A percentile compares a stretch with the other conserved stretches of the same genome.
Conservation (phyloP, 768 basidiomycete species). For the Lactifluus rugatus region DNA sequence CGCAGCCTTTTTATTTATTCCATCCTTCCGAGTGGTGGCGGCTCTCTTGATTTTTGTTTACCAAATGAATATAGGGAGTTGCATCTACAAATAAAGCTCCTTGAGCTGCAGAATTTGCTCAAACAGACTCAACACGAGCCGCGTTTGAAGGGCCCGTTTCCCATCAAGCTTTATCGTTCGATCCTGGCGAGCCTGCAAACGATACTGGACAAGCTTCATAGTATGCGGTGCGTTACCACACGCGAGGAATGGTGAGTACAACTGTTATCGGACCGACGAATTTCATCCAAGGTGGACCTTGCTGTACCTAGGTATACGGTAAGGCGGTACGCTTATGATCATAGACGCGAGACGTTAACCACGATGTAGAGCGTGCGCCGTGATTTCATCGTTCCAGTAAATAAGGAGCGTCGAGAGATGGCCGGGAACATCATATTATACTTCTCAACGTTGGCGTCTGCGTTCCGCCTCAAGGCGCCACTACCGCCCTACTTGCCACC, state of each 20-base stretch:
- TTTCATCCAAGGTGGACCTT: neutral
- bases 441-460: slow-evolving; percentile 70
- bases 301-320: slow-evolving; percentile 54
- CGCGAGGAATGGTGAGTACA: slow-evolving; percentile 77
- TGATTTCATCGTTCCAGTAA: slow-evolving; percentile 89
- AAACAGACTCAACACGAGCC: slow-evolving; percentile 89
- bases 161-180: slow-evolving; percentile 72
- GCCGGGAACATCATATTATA: slow-evolving; percentile 90
- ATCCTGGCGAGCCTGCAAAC: slow-evolving; percentile 75
- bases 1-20: neutral
- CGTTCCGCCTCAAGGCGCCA: slow-evolving; percentile 79
- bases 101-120: slow-evolving; percentile 76
- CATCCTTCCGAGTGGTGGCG: neutral
- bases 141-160: slow-evolving; percentile 92
- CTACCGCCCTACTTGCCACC: slow-evolving; percentile 96
- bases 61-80: slow-evolving; percentile 58
- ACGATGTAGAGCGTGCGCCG: slow-evolving; percentile 55
- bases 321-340: slow-evolving; percentile 22
- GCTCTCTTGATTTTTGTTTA: neutral
- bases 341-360: neutral
- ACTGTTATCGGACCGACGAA: neutral
- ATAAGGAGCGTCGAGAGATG: slow-evolving; percentile 84
- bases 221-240: slow-evolving; percentile 95
- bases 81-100: slow-evolving; percentile 84
- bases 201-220: slow-evolving; percentile 82